These are phyloP conservation scores for Medicago ruthenica DNA, from an alignment of 306 rosid species.

Conservation along the genomic window DNA sequence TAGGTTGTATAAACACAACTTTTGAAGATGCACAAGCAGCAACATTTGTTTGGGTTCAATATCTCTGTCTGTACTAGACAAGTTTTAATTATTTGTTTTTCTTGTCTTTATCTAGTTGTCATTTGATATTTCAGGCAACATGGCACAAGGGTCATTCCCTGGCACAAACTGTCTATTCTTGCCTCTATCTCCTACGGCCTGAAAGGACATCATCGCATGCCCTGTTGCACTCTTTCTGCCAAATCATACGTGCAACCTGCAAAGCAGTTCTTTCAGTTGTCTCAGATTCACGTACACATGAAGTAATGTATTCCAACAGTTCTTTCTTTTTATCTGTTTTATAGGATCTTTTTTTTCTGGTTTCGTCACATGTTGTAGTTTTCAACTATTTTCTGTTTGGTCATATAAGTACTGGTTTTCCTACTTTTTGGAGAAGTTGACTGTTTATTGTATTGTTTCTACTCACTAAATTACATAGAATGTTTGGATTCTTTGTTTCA, in stretches of 20 bases:
- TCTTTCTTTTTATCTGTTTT: slow-evolving; percentile 39
- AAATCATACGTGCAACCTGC: slow-evolving; percentile 85
- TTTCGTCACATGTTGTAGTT: background rate
- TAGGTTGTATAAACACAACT: slow-evolving; percentile 17
- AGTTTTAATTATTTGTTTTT: slow-evolving; percentile 17
- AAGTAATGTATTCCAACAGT: slow-evolving; percentile 90
- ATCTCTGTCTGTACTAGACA: background rate
- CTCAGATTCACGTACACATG: slow-evolving; percentile 96
- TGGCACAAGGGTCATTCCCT: slow-evolving; percentile 99
- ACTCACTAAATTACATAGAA: slow-evolving; percentile 25
- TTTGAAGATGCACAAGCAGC: slow-evolving; percentile 10
- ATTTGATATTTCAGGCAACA: slow-evolving; percentile 81
- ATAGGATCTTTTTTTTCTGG: background rate
- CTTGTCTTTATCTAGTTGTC: slow-evolving; percentile 42
- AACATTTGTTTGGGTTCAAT: slow-evolving; percentile 11
- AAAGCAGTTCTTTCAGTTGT: slow-evolving; percentile 81
- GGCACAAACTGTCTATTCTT: slow-evolving; percentile 97
- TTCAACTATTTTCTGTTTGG: slow-evolving; percentile 18
- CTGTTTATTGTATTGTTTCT: background rate
- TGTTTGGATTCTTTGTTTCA: slow-evolving; percentile 33
- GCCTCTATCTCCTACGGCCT: slow-evolving; percentile 87
- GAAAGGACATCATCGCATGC: slow-evolving; percentile 90
- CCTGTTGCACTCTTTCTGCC: slow-evolving; percentile 84
- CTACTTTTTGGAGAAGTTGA: slow-evolving; percentile 31
- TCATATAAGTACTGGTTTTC: slow-evolving; percentile 8